Percentiles rank a stretch among this genome's conserved stretches.
These are phyloP conservation scores for Plasmodium gallinaceum DNA, from an alignment of 169 alveolate species.

Conservation along the genomic window DNA sequence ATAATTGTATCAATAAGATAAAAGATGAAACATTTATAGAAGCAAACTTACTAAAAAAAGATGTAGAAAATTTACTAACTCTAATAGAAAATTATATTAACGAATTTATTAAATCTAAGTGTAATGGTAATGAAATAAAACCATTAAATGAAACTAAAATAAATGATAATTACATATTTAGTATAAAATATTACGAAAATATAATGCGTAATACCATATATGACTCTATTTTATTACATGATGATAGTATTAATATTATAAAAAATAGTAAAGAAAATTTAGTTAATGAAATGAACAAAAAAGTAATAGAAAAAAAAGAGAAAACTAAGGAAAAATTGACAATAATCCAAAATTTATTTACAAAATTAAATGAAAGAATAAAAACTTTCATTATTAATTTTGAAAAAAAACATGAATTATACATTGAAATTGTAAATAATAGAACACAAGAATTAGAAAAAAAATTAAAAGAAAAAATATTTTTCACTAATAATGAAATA, in stretches of 20 bases:
- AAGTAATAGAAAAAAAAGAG: constrained; percentile 8
- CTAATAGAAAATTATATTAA: constrained; percentile 24
- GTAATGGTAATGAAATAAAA: neutral
- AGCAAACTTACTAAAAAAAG: constrained; percentile 17
- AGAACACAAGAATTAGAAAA: constrained; percentile 8
- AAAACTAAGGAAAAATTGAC: constrained; percentile 16
- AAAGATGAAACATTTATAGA: constrained; percentile 21
- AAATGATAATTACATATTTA: neutral
- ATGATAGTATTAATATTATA: neutral
- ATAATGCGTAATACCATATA: neutral
- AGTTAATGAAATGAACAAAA: constrained; percentile 18
- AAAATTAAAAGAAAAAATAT: constrained; percentile 29
- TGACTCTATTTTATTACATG: neutral
- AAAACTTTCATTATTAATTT: constrained; percentile 21
- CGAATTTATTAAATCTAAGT: constrained; percentile 6
- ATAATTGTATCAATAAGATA: constrained; percentile 18
- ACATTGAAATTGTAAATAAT: neutral
- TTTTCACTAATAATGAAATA: constrained; percentile 14
- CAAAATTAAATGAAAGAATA: constrained; percentile 30
- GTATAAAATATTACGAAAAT: constrained; percentile 17
- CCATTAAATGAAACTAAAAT: neutral
- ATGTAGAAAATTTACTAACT: constrained; percentile 4
- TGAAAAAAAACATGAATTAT: constrained; percentile 34
- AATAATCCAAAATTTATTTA: constrained; percentile 20
- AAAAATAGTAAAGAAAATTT: constrained; percentile 12